Conservation (phyloP, 768 basidiomycete species). For the Pleurotus platypus region DNA sequence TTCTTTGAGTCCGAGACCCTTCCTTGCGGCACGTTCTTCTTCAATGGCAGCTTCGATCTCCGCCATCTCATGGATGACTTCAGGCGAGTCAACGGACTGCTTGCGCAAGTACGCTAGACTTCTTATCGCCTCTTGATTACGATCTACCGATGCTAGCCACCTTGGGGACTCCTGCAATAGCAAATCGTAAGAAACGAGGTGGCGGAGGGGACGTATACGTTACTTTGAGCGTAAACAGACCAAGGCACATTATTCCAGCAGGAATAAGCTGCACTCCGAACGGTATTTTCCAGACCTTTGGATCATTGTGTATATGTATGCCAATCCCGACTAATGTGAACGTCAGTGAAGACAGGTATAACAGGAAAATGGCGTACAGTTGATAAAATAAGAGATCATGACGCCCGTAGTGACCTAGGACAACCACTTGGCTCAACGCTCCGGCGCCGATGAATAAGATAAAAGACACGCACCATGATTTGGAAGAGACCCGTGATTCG, state of each 20-base stretch:
- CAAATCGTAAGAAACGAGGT: slow-evolving; percentile 16
- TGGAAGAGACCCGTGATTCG: slow-evolving; percentile 86
- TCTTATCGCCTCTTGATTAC: slow-evolving; percentile 44
- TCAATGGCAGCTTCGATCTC: slow-evolving; percentile 80
- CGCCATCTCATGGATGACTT: slow-evolving; percentile 57
- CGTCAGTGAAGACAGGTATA: background rate
- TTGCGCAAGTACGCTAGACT: slow-evolving; percentile 67
- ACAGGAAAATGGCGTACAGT: slow-evolving; percentile 44
- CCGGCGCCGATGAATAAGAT: background rate
- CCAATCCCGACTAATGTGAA: slow-evolving; percentile 51
- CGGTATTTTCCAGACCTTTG: slow-evolving; percentile 64
- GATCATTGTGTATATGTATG: slow-evolving; percentile 42
- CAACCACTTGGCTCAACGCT: background rate
- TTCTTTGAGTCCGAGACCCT: slow-evolving; percentile 60
- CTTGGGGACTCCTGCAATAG: slow-evolving; percentile 65
- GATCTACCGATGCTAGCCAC: slow-evolving; percentile 67
- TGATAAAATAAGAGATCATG: slow-evolving; percentile 82
- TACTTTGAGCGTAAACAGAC: slow-evolving; percentile 64
- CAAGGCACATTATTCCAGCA: slow-evolving; percentile 65
- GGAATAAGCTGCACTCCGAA: slow-evolving; percentile 76
- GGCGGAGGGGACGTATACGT: background rate
- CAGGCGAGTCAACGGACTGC: slow-evolving; percentile 34
- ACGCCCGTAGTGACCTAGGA: slow-evolving; percentile 67
- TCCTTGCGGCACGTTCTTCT: slow-evolving; percentile 65
- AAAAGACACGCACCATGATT: slow-evolving; percentile 53